Evolutionary conservation across 495 filamentous ascomycete genomes (phyloP).

Genomic region (Sphaerosporella brunnea): DNA sequence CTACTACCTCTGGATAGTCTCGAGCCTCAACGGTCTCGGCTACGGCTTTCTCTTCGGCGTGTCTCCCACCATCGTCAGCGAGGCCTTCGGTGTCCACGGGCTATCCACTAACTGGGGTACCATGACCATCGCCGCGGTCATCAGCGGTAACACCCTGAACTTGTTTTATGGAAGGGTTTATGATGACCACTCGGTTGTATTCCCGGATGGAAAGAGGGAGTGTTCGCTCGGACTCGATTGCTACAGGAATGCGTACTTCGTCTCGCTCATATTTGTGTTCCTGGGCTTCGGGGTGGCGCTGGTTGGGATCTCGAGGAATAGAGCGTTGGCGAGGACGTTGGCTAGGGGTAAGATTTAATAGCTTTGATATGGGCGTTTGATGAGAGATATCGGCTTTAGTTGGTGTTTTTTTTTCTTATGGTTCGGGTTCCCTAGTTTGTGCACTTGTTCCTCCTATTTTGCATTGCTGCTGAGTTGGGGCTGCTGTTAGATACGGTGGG

Average conservation of each 20-base stretch:
- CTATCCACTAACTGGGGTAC: slow-evolving; percentile 83
- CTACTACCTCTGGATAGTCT: slow-evolving; percentile 56
- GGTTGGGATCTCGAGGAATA: background rate
- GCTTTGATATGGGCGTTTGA: too few species aligned
- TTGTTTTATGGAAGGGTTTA: slow-evolving; percentile 48
- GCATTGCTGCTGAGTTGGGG: too few species aligned
- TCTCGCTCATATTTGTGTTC: background rate
- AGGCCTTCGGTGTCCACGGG: slow-evolving; percentile 80
- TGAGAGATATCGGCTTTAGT: too few species aligned
- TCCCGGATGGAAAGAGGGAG: background rate
- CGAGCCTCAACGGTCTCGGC: slow-evolving; percentile 65
- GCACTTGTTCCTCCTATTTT: too few species aligned
- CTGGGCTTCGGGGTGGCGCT: background rate
- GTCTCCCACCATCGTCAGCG: slow-evolving; percentile 71
- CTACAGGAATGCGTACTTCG: slow-evolving; percentile 4
- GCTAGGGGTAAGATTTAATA: background rate
- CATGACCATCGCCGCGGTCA: slow-evolving; percentile 73
- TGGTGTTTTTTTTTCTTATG: too few species aligned
- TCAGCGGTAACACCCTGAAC: slow-evolving; percentile 84
- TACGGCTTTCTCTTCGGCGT: slow-evolving; percentile 94
- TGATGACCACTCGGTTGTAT: background rate
- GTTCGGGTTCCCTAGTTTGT: too few species aligned
- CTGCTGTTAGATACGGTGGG: too few species aligned
- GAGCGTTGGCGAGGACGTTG: background rate
- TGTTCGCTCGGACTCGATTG: background rate